Base-by-base conservation (phyloP, 2,329 filamentous ascomycete genomes). In the Ambrosiella cleistominuta region DNA sequence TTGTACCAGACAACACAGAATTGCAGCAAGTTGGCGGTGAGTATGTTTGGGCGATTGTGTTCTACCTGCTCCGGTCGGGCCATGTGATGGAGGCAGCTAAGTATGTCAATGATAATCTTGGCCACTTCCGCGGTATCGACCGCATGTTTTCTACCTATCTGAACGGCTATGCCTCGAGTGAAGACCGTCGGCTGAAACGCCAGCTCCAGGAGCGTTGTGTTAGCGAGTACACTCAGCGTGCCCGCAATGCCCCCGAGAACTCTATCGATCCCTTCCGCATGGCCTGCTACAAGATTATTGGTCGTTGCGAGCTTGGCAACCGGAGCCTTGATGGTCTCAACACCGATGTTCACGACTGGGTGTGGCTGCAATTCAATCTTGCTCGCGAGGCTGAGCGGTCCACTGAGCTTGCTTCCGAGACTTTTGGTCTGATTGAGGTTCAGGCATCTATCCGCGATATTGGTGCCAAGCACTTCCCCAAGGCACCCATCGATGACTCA, bases 221-320 rank as follows among this genome's bases (percentile, higher is more conserved):
- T 64, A 88, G 86, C 62, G 90, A 96, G 67, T 96, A 94, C 70
- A 85, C 85, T 56, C 87, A 94, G 68, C 83, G 89, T 51, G 79
- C 83, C 35, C 84, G 88, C 63, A 88, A 94, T 65, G 87, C 87
- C 0, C 86, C 88, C 0, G 87, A 93, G 60, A 85, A 90, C 66
- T 86, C 87, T 1, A 82, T 94, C 62, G 93, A 98, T 68, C 93
- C 93, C 35, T 98, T 94, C 73, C 83, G 89, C 57, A 90, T 95
- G 82, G 90, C 91, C 53, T 96, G 93, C 69, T 97, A 97, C 77
- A 97, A 98, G 75, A 83, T 98, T 62, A 85, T 98, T 64, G 93
- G 94, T 51, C 88, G 82, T 51, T 84, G 82, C 64, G 82, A 85
- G 65, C 71, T 86, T 35, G 74, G 72, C 66, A 82, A 82, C 68